Evolutionary conservation across 1,139 yeast genomes (phyloP).

Genomic region (Zhuliangozyma blackwelliae): DNA sequence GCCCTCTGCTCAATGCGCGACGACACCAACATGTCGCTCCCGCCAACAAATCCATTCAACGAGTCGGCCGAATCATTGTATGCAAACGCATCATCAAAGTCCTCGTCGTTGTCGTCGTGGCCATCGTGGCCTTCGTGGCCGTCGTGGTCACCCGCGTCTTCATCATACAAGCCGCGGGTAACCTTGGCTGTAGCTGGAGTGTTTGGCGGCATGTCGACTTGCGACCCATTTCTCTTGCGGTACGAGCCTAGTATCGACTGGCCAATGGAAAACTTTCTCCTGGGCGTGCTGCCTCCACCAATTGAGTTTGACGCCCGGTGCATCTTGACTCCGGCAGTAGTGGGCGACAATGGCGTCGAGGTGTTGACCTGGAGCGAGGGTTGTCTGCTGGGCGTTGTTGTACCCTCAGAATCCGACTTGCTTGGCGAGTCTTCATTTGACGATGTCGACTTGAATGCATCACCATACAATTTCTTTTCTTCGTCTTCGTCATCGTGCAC

Average conservation of each 20-base stretch:
- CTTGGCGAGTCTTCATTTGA: slow-evolving; percentile 23
- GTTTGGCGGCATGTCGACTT: slow-evolving; percentile 42
- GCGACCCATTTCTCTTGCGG: slow-evolving; percentile 46
- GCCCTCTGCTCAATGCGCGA: slow-evolving; percentile 54
- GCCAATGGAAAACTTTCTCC: slow-evolving; percentile 63
- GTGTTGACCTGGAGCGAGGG: slow-evolving; percentile 33
- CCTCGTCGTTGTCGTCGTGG: slow-evolving; percentile 17
- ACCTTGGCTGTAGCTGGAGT: slow-evolving; percentile 50
- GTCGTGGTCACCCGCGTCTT: slow-evolving; percentile 33
- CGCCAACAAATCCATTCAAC: slow-evolving; percentile 50
- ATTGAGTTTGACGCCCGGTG: slow-evolving; percentile 20
- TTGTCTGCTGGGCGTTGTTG: slow-evolving; percentile 34
- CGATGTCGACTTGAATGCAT: slow-evolving; percentile 39
- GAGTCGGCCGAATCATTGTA: slow-evolving; percentile 64
- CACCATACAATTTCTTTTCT: slow-evolving; percentile 39
- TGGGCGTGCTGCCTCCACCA: slow-evolving; percentile 30
- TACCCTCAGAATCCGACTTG: slow-evolving; percentile 10
- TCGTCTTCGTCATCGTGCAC: slow-evolving; percentile 30
- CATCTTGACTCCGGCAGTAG: slow-evolving; percentile 13
- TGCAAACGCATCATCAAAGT: slow-evolving; percentile 21
- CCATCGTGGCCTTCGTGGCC: slow-evolving; percentile 15
- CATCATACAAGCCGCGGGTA: slow-evolving; percentile 34
- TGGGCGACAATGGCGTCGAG: slow-evolving; percentile 12
- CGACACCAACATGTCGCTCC: slow-evolving; percentile 64
- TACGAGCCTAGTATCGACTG: slow-evolving; percentile 44